Conservation (phyloP, 345 rosid genomes). For the Jatropha curcas region DNA sequence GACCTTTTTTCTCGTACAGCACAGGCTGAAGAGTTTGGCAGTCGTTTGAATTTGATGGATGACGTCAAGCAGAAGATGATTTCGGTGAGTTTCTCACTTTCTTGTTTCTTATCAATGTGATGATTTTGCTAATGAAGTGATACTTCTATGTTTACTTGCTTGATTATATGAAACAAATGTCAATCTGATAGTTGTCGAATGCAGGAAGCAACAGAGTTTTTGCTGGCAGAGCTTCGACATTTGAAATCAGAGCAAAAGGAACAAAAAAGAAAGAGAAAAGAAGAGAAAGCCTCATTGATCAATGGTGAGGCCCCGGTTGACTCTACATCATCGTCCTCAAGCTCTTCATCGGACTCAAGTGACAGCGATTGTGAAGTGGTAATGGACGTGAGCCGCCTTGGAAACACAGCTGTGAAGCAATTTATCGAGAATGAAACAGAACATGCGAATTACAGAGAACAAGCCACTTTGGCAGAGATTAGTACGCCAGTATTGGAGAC, state of each 20-base stretch:
- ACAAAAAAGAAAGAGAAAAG: slow-evolving; percentile 11
- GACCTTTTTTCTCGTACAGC: not conserved
- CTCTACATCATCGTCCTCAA: slow-evolving; percentile 16
- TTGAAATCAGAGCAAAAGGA: slow-evolving; percentile 19
- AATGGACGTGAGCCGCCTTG: not conserved
- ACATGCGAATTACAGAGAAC: not conserved
- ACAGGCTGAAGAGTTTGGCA: not conserved
- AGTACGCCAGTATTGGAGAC: not conserved
- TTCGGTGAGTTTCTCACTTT: slow-evolving; percentile 3
- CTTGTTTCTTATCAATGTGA: not conserved
- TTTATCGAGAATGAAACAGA: not conserved
- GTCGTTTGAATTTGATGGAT: slow-evolving; percentile 1
- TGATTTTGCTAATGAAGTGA: not conserved
- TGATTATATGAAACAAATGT: no score
- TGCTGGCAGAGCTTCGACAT: slow-evolving; percentile 17
- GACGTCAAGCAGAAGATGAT: slow-evolving; percentile 14
- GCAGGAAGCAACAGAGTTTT: slow-evolving; percentile 27
- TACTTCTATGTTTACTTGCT: not conserved
- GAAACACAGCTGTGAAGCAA: not conserved
- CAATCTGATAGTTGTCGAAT: not conserved
- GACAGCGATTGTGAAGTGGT: slow-evolving; percentile 14
- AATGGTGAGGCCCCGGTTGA: not conserved
- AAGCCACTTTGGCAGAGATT: not conserved
- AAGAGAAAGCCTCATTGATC: slow-evolving; percentile 1
- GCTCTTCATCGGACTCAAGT: slow-evolving; percentile 25